Percentiles rank a stretch among this genome's conserved stretches.
These are phyloP conservation scores for Cytospora paraplurivora DNA, from an alignment of 2,329 filamentous ascomycete genomes.

Conservation along the genomic window DNA sequence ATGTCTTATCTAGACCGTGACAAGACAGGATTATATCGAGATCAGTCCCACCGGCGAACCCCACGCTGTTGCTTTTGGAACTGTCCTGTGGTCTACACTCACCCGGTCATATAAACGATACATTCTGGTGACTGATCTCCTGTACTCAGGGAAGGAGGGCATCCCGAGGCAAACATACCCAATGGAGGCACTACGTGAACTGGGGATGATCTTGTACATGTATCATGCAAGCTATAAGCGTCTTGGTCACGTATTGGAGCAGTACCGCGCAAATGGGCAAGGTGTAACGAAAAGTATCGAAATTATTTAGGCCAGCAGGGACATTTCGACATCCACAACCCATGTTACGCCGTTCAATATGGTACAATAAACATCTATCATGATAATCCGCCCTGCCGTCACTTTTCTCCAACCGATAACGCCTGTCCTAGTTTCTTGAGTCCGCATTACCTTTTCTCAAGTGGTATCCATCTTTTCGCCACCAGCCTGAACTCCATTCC, in stretches of 20 bases:
- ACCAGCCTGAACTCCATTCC: constrained; percentile 43
- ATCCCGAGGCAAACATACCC: background rate
- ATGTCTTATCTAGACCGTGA: constrained; percentile 47
- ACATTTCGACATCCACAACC: constrained; percentile 24
- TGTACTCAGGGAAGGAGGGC: background rate
- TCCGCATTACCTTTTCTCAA: constrained; percentile 34
- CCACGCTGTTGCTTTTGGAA: background rate
- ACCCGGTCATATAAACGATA: background rate
- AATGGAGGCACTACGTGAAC: too few relatives aligned
- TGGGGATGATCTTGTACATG: background rate
- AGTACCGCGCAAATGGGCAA: background rate
- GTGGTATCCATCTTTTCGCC: constrained; percentile 50
- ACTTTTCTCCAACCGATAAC: constrained; percentile 23
- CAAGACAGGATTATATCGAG: constrained; percentile 42
- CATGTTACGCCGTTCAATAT: constrained; percentile 24
- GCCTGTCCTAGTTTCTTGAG: constrained; percentile 17
- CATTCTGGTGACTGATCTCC: background rate
- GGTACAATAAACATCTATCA: constrained; percentile 22
- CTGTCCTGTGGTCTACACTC: background rate
- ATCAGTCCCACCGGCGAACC: constrained; percentile 36
- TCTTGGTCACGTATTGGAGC: background rate
- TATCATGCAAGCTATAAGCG: background rate
- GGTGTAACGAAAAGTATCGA: constrained; percentile 8
- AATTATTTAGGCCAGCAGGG: constrained; percentile 15
- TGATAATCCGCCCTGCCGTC: constrained; percentile 21